Conservation (phyloP, 1,139 yeast species). For the Groenewaldozyma auringiensis region DNA sequence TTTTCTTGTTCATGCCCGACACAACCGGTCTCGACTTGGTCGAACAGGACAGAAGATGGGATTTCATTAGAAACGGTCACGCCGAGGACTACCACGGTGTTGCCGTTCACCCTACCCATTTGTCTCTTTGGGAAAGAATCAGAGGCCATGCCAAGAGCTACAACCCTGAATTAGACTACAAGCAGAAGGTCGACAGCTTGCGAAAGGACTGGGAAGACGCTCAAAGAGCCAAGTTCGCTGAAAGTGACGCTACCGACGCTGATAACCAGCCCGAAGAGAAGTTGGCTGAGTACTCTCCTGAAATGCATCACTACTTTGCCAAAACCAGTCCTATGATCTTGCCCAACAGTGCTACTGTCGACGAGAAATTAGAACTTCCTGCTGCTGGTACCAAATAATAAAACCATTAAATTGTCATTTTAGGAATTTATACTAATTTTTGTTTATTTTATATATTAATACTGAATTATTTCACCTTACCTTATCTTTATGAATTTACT, state of each 20-base stretch:
- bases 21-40: conserved; percentile 33
- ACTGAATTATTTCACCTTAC: neutral
- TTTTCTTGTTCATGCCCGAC: conserved; percentile 32
- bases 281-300: conserved; percentile 15
- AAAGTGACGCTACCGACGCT: conserved; percentile 17
- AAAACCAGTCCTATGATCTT: conserved; percentile 30
- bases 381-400: conserved; percentile 14
- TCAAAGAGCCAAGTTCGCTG: conserved; percentile 25
- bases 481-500: neutral
- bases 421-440: too few relatives aligned
- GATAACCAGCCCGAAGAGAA: conserved; percentile 16
- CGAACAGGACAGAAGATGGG: conserved; percentile 35
- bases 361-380: conserved; percentile 22
- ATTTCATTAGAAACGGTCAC: conserved; percentile 29
- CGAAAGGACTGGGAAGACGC: conserved; percentile 32
- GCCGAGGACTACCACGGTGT: conserved; percentile 33
- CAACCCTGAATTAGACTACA: conserved; percentile 33
- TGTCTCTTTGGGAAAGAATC: conserved; percentile 32
- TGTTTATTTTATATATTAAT: neutral
- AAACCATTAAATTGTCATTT: too few relatives aligned
- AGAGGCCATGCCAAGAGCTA: conserved; percentile 31
- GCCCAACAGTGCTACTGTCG: conserved; percentile 18
- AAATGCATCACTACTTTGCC: conserved; percentile 30
- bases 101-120: conserved; percentile 32
- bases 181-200: conserved; percentile 33